Evolutionary conservation across 441 rosid genomes (phyloP), one percentile per base, ranked within the genome.

Genomic region (Pelargonium citronellum): DNA sequence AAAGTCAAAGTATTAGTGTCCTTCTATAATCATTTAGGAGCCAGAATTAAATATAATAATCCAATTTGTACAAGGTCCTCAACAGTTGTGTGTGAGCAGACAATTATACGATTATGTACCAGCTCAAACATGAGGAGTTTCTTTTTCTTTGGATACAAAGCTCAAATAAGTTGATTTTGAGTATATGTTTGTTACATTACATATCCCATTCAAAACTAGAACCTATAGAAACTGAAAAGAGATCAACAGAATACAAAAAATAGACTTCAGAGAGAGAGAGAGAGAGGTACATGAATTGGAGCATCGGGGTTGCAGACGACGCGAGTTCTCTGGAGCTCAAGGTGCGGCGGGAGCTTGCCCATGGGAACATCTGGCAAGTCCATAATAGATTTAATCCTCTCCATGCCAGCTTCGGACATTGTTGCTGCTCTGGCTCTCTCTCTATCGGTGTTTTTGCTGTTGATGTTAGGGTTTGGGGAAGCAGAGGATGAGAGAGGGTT

Each of bases 351-450:
- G 10, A 92, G 86, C 72, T 81, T 81, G 11, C 81, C 72, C 82
- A 69, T 75, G 22, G 95, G 92, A 22, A 91, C 91, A 71, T 90
- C 97, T 5, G 97, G 90, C 73, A 93, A 79, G 68, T 88, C 83
- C 77, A 82, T 73, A 9, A 85, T 79, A 34, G 80, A 78, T 58
- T 58, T 12, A 58, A 58, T 11, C 34, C 30, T 55, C 9, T 58
- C 63, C 10, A 1, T 57, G 19, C 19, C 16, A 57, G 11, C 22
- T 7, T 57, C 62, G 30, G 34, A 24, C 63, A 58, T 55, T 58
- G 63, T 19, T 58, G 4, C n/a, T 0, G 37, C 37, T 30, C 37
- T 30, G 5, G 37, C 37, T 30, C 4, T 49, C 16, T n/a, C 58
- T 51, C 58, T 5, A 0, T 51, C 16, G 58, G 1, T n/a, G 58